Percentiles rank a stretch among this genome's conserved stretches.
Conservation (phyloP, 768 basidiomycete species). For the Tephrocybe sp. region DNA sequence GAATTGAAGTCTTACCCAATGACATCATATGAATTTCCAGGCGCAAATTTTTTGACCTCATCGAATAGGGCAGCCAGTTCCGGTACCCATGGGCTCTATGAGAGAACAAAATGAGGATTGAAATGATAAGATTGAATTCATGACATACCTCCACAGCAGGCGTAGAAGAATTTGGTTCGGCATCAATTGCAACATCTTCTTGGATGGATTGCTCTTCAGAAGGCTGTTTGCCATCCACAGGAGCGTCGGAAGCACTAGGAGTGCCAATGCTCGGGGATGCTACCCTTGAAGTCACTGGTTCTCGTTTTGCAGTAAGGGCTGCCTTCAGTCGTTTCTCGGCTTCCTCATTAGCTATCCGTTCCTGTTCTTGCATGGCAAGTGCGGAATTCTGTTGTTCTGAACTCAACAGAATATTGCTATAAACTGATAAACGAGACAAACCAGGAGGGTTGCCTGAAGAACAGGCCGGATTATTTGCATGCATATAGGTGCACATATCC, state of each 20-base stretch:
- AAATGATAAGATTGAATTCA: neutral
- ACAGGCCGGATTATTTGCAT: conserved; percentile 94
- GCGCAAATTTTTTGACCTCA: conserved; percentile 70
- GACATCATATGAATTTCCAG: conserved; percentile 57
- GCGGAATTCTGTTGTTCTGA: conserved; percentile 48
- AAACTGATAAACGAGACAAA: conserved; percentile 27
- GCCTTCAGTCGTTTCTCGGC: conserved; percentile 82
- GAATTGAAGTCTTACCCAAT: conserved; percentile 57
- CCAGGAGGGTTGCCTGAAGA: conserved; percentile 59
- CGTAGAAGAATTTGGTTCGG: conserved; percentile 33
- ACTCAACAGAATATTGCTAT: neutral
- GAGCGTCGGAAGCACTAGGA: conserved; percentile 23
- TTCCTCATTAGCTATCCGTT: conserved; percentile 67
- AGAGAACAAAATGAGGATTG: conserved; percentile 12
- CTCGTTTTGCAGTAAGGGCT: conserved; percentile 73
- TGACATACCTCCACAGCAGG: conserved; percentile 38
- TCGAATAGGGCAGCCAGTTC: conserved; percentile 72
- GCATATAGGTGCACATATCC: conserved; percentile 80
- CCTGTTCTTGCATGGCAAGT: conserved; percentile 64
- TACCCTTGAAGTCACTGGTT: conserved; percentile 60
- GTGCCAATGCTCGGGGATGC: conserved; percentile 54
- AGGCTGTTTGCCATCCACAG: conserved; percentile 24
- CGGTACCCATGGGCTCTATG: conserved; percentile 83
- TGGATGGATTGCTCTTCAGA: conserved; percentile 22
- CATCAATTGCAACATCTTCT: conserved; percentile 54